Conservation (phyloP, 2,329 filamentous ascomycete species). For the Mollisia scopiformis region DNA sequence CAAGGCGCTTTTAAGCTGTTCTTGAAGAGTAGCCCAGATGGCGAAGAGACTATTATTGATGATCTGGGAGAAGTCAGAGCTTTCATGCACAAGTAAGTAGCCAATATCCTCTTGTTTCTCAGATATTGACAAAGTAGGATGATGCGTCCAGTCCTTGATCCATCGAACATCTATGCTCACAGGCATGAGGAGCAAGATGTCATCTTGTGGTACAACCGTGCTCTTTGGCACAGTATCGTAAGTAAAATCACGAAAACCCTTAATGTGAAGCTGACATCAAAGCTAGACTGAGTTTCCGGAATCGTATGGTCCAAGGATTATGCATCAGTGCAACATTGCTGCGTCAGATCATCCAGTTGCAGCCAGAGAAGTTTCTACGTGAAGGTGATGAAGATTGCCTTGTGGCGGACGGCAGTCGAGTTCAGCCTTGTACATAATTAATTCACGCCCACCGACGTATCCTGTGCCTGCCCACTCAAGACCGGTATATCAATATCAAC, state of each 20-base stretch:
- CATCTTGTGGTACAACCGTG: constrained; percentile 43
- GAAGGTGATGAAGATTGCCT: neutral
- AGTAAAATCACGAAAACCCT: constrained; percentile 13
- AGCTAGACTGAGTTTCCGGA: constrained; percentile 38
- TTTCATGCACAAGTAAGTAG: constrained; percentile 37
- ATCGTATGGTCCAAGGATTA: constrained; percentile 41
- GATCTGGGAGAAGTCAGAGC: constrained; percentile 36
- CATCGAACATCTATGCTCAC: constrained; percentile 41
- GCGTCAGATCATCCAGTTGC: constrained; percentile 25
- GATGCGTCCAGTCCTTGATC: constrained; percentile 39
- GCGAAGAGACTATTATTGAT: constrained; percentile 26
- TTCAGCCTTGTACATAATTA: neutral
- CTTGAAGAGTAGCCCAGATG: constrained; percentile 36
- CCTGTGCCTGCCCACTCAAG: no score
- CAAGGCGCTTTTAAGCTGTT: constrained; percentile 40
- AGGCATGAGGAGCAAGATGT: constrained; percentile 42
- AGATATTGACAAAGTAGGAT: constrained; percentile 26
- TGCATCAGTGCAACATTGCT: constrained; percentile 41
- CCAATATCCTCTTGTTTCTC: neutral
- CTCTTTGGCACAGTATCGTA: constrained; percentile 44
- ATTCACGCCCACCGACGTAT: neutral
- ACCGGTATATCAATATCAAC: no score
- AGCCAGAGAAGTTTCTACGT: neutral
- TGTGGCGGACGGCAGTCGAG: neutral
- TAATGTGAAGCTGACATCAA: neutral